phyloP scores from a whole-genome alignment of 2,329 filamentous ascomycete genomes.

The Fusarium palustre region DNA sequence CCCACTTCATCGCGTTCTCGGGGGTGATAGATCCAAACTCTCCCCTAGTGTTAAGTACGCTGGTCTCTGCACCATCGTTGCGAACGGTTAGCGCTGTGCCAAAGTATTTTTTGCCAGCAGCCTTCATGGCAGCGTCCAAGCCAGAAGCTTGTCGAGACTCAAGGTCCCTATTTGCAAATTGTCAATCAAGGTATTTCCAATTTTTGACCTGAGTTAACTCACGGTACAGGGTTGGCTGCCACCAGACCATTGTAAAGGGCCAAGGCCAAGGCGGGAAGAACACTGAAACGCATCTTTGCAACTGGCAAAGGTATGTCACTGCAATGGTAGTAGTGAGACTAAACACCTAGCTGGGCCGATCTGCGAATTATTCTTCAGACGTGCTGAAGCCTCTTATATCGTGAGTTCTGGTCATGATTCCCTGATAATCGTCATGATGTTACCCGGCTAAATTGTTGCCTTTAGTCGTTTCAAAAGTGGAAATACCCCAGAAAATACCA shows the following conservation, averaged over 20 bases:
- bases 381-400: neutral
- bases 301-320: neutral
- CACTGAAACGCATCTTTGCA: slow-evolving; percentile 25
- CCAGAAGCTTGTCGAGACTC: slow-evolving; percentile 9
- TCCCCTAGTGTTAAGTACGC: slow-evolving; percentile 10
- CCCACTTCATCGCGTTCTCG: slow-evolving; percentile 29
- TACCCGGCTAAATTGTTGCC: slow-evolving; percentile 7
- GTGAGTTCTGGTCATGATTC: neutral
- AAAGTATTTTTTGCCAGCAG: slow-evolving; percentile 23
- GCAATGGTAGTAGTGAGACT: neutral
- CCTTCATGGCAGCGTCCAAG: slow-evolving; percentile 12
- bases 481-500: neutral
- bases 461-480: neutral
- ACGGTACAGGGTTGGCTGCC: slow-evolving; percentile 17
- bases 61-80: slow-evolving; percentile 1
- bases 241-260: slow-evolving; percentile 8
- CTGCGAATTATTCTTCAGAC: accelerated
- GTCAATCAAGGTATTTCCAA: neutral
- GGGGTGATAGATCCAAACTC: slow-evolving; percentile 15
- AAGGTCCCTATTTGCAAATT: neutral
- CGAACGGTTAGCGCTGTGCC: slow-evolving; percentile 21
- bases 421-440: neutral
- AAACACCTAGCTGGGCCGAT: neutral
- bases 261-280: slow-evolving; percentile 10
- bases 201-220: neutral